These are phyloP conservation scores for Myriosclerotinia curreyana DNA, from an alignment of 2,329 filamentous ascomycete genomes.

Conservation along the genomic window DNA sequence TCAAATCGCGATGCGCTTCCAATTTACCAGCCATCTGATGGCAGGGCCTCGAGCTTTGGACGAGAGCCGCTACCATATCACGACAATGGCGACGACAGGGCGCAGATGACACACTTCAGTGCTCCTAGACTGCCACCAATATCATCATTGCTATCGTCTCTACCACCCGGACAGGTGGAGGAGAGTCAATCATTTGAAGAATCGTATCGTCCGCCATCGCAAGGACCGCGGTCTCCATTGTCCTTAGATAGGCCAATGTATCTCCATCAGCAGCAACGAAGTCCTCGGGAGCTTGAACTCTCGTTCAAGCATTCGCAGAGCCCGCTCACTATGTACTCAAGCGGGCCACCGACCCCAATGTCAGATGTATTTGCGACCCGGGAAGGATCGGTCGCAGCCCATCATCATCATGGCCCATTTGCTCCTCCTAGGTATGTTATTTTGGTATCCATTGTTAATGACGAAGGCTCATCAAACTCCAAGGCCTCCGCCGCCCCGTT, in stretches of 20 bases:
- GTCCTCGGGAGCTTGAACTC: slow-evolving; percentile 17
- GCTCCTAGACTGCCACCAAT: slow-evolving; percentile 15
- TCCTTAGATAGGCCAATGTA: slow-evolving; percentile 15
- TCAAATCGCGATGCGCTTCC: slow-evolving; percentile 17
- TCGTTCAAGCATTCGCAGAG: slow-evolving; percentile 19
- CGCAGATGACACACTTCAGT: slow-evolving; percentile 13
- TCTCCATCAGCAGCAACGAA: slow-evolving; percentile 17
- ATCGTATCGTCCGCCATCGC: slow-evolving; percentile 14
- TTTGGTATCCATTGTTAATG: slow-evolving; percentile 10
- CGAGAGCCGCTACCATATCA: slow-evolving; percentile 14
- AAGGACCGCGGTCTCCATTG: slow-evolving; percentile 18
- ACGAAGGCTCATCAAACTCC: slow-evolving; percentile 16
- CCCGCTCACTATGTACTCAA: slow-evolving; percentile 7
- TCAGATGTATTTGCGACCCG: neutral
- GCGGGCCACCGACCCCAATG: slow-evolving; percentile 7
- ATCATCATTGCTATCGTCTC: slow-evolving; percentile 17
- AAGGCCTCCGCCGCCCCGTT: slow-evolving; percentile 4
- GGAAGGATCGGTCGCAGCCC: slow-evolving; percentile 15
- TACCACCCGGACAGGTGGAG: slow-evolving; percentile 12
- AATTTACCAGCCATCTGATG: slow-evolving; percentile 18
- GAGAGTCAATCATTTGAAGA: slow-evolving; percentile 4
- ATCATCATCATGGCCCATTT: slow-evolving; percentile 20
- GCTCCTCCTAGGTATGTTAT: slow-evolving; percentile 18
- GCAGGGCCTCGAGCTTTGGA: slow-evolving; percentile 4
- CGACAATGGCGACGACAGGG: slow-evolving; percentile 20